Percentiles rank a stretch among this genome's conserved stretches.
Evolutionary conservation across 768 basidiomycete species (phyloP).

Genomic region (Cyathus striatus): DNA sequence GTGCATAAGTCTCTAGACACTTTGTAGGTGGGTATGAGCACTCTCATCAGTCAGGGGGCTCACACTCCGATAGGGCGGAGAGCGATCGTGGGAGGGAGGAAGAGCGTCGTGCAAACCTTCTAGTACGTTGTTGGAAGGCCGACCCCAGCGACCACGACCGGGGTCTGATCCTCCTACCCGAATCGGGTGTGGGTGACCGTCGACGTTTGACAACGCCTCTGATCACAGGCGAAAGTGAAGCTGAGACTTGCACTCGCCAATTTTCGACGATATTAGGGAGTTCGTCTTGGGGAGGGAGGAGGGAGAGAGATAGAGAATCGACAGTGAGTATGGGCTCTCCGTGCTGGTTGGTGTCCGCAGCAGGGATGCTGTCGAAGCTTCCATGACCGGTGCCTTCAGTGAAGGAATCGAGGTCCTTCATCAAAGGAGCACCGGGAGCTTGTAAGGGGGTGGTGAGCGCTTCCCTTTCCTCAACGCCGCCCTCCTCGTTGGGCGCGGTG

Average conservation of each 20-base stretch:
- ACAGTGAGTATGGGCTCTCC: slow-evolving; percentile 27
- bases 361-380: slow-evolving; percentile 43
- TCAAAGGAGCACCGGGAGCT: slow-evolving; percentile 38
- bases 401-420: slow-evolving; percentile 57
- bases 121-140: not conserved
- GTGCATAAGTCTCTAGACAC: no score
- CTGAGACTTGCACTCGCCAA: slow-evolving; percentile 38
- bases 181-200: slow-evolving; percentile 30
- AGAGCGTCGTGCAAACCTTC: not conserved
- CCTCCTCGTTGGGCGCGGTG: slow-evolving; percentile 6
- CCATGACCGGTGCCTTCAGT: slow-evolving; percentile 52
- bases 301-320: slow-evolving; percentile 22
- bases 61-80: not conserved
- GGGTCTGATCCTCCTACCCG: slow-evolving; percentile 10
- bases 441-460: slow-evolving; percentile 19
- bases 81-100: not conserved
- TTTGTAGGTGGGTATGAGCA: no score
- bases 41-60: not conserved
- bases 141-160: slow-evolving; percentile 1
- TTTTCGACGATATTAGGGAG: slow-evolving; percentile 17
- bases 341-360: slow-evolving; percentile 27
- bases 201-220: slow-evolving; percentile 22
- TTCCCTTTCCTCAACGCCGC: no score
- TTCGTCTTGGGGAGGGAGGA: slow-evolving; percentile 19
- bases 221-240: slow-evolving; percentile 4